Evolutionary conservation across 768 basidiomycete genomes (phyloP), one percentile per base, ranked within the genome.

Genomic region (Boletus reticulatus): DNA sequence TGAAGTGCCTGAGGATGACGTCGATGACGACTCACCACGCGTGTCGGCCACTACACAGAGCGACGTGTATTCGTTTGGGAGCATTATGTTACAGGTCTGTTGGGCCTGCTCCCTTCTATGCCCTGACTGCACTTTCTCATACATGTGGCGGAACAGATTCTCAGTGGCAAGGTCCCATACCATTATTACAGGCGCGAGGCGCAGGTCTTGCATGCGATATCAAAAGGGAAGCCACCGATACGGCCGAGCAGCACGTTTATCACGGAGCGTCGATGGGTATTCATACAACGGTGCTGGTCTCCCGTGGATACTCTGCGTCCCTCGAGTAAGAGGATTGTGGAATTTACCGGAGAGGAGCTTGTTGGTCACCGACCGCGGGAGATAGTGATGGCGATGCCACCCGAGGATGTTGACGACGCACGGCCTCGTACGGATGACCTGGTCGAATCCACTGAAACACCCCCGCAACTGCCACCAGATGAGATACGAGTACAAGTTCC

Each of bases 261-360:
- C n/a, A 49, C 41, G 6, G 60, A 52, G 12, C 17, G 10, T 27
- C 55, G 58, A 42, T 63, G 56, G 63, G 6, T 3, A 11, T 64
- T 58, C n/a, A 58, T 62, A 13, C 46, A 44, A 37, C 43, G 43
- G 2, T 64, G 63, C 17, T 58, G 63, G 60, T 63, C 57, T 19
- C 70, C 24, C 4, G 5, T 24, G 5, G 24, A 22, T 3, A 22
- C 24, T 24, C 24, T 45, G 13, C 64, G 75, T 22, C 76, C 75
- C 9, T 62, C 62, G 13, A 55, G 62, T 12, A 55, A 53, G 13
- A 71, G 72, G 39, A 70, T 76, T 3, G 44, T 62, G 5, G 24
- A 24, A 4, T 24, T 24, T 24, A 24, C 5, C 6, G 10, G 20
- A 6, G 22, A 44, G 6, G 58, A 53, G 14, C 42, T 49, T 24